These are phyloP conservation scores for Athelia sp. DNA, from an alignment of 1,284 basidiomycete species.

Conservation along the genomic window DNA sequence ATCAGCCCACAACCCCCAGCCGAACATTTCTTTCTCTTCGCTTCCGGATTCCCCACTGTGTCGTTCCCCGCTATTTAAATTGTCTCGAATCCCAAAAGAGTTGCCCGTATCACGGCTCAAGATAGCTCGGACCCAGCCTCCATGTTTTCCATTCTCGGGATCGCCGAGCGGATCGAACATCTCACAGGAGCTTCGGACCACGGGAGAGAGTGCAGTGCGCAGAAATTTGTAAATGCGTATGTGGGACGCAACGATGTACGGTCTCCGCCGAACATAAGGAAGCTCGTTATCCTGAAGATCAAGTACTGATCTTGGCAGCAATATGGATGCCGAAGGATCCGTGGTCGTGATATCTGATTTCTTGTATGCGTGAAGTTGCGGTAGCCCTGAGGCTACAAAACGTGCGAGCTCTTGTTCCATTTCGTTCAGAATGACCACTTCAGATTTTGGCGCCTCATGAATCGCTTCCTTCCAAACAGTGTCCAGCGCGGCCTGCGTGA, in stretches of 20 bases:
- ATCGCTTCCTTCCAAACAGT: slow-evolving; percentile 21
- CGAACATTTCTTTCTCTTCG: slow-evolving; percentile 56
- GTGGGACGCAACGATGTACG: slow-evolving; percentile 38
- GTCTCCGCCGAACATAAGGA: slow-evolving; percentile 29
- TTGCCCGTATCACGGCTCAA: slow-evolving; percentile 59
- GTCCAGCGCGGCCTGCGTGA: slow-evolving; percentile 27
- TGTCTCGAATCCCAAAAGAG: slow-evolving; percentile 64
- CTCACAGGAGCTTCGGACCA: slow-evolving; percentile 24
- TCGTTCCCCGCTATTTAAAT: slow-evolving; percentile 21
- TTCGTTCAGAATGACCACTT: slow-evolving; percentile 31
- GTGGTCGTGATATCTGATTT: too few species aligned
- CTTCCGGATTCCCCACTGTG: slow-evolving; percentile 2
- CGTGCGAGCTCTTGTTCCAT: slow-evolving; percentile 51
- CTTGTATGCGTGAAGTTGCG: slow-evolving; percentile 33
- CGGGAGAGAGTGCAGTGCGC: slow-evolving; percentile 30
- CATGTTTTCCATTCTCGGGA: not conserved
- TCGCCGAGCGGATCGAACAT: too few species aligned
- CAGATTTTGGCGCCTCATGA: slow-evolving; percentile 12
- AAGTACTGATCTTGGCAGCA: slow-evolving; percentile 31
- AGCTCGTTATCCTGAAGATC: slow-evolving; percentile 49
- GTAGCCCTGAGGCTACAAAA: slow-evolving; percentile 41
- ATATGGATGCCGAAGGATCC: slow-evolving; percentile 5
- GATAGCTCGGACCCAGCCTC: slow-evolving; percentile 35
- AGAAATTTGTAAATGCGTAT: slow-evolving; percentile 45
- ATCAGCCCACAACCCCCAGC: slow-evolving; percentile 55